Conservation (phyloP, 345 rosid species). For the Gossypium stocksii region DNA sequence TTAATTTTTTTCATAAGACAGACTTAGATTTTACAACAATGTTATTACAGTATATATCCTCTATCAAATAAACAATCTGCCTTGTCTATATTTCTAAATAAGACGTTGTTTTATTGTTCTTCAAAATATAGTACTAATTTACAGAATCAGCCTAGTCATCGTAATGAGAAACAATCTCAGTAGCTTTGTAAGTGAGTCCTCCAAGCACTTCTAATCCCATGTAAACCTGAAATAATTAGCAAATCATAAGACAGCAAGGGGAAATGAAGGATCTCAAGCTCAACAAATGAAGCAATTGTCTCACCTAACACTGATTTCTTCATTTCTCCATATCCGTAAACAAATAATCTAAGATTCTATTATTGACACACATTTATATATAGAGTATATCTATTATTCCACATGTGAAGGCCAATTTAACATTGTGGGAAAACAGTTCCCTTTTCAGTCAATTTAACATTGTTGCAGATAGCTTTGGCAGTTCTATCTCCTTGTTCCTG, state of each 20-base stretch:
- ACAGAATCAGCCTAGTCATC: conserved; percentile 6
- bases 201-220: neutral
- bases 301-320: neutral
- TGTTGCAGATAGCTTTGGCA: conserved; percentile 48
- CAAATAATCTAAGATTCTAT: conserved; percentile 6
- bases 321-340: neutral
- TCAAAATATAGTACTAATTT: neutral
- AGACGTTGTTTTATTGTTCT: conserved; percentile 1
- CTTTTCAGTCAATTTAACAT: conserved; percentile 31
- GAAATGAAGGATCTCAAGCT: neutral
- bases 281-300: neutral
- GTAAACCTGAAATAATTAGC: neutral
- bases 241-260: neutral
- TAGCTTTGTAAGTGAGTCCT: neutral
- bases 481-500: conserved; percentile 22
- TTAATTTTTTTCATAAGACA: neutral
- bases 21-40: neutral
- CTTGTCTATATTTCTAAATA: neutral
- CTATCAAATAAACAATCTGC: neutral
- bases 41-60: neutral
- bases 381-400: neutral
- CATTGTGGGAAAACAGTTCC: conserved; percentile 39
- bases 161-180: conserved; percentile 3
- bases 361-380: neutral
- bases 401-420: conserved; percentile 1